Conservation (phyloP, 1,139 yeast species). For the Pichia sp. region DNA sequence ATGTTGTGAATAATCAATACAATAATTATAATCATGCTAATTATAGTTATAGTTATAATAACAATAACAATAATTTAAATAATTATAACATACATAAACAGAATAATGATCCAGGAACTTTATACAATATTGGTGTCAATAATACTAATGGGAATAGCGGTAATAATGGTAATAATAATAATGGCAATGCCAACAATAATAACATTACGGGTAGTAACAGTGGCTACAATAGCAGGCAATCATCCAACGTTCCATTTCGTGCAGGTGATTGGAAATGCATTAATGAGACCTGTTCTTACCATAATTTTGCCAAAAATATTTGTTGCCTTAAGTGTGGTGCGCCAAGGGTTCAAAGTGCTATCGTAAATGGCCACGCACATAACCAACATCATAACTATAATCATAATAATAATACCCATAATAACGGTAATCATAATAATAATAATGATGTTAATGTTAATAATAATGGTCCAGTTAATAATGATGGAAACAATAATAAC, state of each 20-base stretch:
- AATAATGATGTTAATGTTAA: conserved; percentile 13
- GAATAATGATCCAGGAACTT: conserved; percentile 1
- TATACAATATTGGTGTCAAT: conserved; percentile 14
- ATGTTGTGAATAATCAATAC: conserved; percentile 15
- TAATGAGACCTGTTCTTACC: conserved; percentile 73
- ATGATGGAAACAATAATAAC: too few species aligned
- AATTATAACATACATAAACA: conserved; percentile 14
- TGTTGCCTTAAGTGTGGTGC: conserved; percentile 86
- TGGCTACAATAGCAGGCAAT: conserved; percentile 17
- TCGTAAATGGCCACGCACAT: conserved; percentile 28
- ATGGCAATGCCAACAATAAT: conserved; percentile 15
- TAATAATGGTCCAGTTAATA: too few species aligned
- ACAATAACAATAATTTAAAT: conserved; percentile 1
- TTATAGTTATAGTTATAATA: conserved; percentile 4
- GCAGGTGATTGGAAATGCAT: conserved; percentile 97
- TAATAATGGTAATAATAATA: conserved; percentile 8
- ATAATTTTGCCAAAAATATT: conserved; percentile 88
- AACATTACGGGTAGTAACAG: conserved; percentile 16
- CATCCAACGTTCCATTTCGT: conserved; percentile 70
- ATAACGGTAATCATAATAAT: conserved; percentile 19
- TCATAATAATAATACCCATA: conserved; percentile 11
- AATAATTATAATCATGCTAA: not conserved
- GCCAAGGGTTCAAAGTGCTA: conserved; percentile 50
- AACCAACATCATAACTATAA: conserved; percentile 22
- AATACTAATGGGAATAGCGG: conserved; percentile 12